Evolutionary conservation across 768 basidiomycete species (phyloP), one percentile per base, ranked within the genome.

Genomic region (Suillus americanus): DNA sequence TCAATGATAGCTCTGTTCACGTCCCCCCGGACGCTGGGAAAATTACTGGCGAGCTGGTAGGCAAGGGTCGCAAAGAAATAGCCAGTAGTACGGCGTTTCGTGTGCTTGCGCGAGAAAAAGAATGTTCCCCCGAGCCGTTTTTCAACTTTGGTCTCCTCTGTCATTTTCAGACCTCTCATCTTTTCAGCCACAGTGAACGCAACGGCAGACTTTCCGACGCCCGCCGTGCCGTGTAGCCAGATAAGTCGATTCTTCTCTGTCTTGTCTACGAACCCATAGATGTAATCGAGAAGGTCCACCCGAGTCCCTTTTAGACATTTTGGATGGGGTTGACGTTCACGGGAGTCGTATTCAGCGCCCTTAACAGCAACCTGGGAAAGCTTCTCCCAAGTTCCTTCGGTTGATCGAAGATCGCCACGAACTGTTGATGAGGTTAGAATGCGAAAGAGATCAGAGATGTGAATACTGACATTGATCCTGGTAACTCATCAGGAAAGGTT

Each of bases 81-180:
- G 2, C 53, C 53, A n/a, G 53, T 54, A 1, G 53, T 54, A 18
- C 53, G 20, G 5, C 53, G 33, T 35, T 54, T 33, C 12, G 33
- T 54, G 53, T 54, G 53, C 53, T 54, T 54, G 53, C 53, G 33
- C 12, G 33, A 54, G 20, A 54, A 54, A 33, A 54, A 54, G 33
- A 54, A 54, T 35, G 53, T 35, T 13, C 53, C 53, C 5, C 9
- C 53, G 1, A 54, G 53, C 12, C 33, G 53, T 10, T 33, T 54
- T 13, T 54, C 53, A 3, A 33, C 5, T 0, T 33, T 33, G 5
- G 51, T 53, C 10, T 33, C 30, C 33, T 33, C 30, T 35, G 20
- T 54, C 53, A 54, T 10, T 54, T 54, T 54, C 30, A n/a, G 20
- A n/a, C 10, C 30, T 33, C 12, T 54, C 53, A 54, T 54, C 53